These are phyloP conservation scores for Pseudogymnoascus sp. DNA, from an alignment of 2,329 filamentous ascomycete species.

Conservation along the genomic window DNA sequence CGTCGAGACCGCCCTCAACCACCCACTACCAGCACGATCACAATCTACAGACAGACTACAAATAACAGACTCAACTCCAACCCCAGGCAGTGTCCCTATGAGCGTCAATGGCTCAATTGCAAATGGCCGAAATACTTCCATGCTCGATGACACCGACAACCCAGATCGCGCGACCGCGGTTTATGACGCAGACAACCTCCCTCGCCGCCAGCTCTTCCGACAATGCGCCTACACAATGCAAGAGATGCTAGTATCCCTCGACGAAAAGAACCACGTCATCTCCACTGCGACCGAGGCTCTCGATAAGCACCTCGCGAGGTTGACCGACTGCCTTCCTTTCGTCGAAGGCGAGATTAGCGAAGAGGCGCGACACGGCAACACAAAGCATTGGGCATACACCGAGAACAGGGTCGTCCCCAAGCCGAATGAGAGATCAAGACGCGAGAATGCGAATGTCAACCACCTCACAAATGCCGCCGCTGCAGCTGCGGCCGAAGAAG, in stretches of 20 bases:
- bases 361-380: conserved; percentile 86
- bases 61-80: conserved; percentile 21
- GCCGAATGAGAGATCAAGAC: conserved; percentile 64
- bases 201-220: conserved; percentile 66
- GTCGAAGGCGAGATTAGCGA: conserved; percentile 87
- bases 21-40: conserved; percentile 38
- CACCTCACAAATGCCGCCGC: conserved; percentile 61
- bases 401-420: conserved; percentile 63
- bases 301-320: conserved; percentile 71
- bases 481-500: conserved; percentile 72
- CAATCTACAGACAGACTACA: conserved; percentile 30
- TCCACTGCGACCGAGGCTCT: conserved; percentile 86
- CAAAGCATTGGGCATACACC: conserved; percentile 91
- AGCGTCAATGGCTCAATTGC: conserved; percentile 25
- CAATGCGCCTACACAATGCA: conserved; percentile 70
- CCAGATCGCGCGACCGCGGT: conserved; percentile 36
- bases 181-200: conserved; percentile 51
- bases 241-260: conserved; percentile 80
- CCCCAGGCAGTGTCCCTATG: conserved; percentile 22
- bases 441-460: conserved; percentile 70
- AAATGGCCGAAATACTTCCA: conserved; percentile 23
- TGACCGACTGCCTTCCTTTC: conserved; percentile 81
- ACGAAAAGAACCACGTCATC: conserved; percentile 97
- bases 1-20: conserved; percentile 54
- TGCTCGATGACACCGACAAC: conserved; percentile 33